A percentile compares a stretch with the other conserved stretches of the same genome.
phyloP scores from a whole-genome alignment of 2,329 filamentous ascomycete genomes.

The Aspergillus chevalieri region DNA sequence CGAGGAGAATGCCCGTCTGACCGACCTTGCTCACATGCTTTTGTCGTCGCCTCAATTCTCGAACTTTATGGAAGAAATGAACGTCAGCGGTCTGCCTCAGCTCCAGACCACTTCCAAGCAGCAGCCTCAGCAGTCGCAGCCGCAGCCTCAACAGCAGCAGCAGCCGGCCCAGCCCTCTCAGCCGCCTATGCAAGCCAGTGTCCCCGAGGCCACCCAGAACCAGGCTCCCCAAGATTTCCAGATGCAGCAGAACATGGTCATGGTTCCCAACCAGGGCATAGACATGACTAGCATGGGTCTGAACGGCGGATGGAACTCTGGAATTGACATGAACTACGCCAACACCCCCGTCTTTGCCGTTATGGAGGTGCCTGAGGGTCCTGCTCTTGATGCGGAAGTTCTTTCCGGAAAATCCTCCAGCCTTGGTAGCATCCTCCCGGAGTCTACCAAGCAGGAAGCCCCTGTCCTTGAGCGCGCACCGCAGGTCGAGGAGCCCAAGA shows the following conservation, averaged over 20 bases:
- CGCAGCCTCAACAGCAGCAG: slow-evolving; percentile 28
- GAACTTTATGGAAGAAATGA: slow-evolving; percentile 68
- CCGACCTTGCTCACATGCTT: slow-evolving; percentile 73
- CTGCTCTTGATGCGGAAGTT: slow-evolving; percentile 52
- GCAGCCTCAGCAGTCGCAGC: slow-evolving; percentile 38
- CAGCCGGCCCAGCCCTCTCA: slow-evolving; percentile 21
- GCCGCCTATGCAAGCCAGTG: slow-evolving; percentile 40
- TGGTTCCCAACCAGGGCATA: slow-evolving; percentile 72
- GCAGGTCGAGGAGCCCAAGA: slow-evolving; percentile 11
- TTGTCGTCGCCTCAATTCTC: slow-evolving; percentile 76
- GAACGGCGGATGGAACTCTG: slow-evolving; percentile 39
- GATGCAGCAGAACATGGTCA: slow-evolving; percentile 66
- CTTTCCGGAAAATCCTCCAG: slow-evolving; percentile 67
- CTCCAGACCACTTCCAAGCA: slow-evolving; percentile 30
- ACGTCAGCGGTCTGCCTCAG: slow-evolving; percentile 48
- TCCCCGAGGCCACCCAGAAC: slow-evolving; percentile 61
- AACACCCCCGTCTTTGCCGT: slow-evolving; percentile 58
- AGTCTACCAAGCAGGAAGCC: slow-evolving; percentile 45
- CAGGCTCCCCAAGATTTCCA: slow-evolving; percentile 47
- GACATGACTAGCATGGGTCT: slow-evolving; percentile 69
- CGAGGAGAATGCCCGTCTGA: slow-evolving; percentile 78
- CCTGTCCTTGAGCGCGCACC: slow-evolving; percentile 42
- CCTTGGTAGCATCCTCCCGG: slow-evolving; percentile 37
- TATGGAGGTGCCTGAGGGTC: slow-evolving; percentile 62
- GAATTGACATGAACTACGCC: slow-evolving; percentile 39